Conservation (phyloP, 345 rosid species). For the Populus deltoides region DNA sequence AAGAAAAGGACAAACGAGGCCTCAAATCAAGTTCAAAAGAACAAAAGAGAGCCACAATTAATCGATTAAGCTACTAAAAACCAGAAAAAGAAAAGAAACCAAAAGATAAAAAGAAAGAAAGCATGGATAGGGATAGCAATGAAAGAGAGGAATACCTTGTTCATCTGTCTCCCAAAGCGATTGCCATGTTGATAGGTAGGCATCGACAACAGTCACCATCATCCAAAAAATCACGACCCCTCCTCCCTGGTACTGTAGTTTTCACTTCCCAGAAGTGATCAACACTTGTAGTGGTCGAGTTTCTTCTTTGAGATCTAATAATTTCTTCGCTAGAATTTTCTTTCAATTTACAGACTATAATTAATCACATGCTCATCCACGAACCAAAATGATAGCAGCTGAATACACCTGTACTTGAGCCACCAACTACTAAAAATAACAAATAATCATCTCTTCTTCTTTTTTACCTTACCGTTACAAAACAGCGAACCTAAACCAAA, state of each 20-base stretch:
- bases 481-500: slow-evolving; percentile 71
- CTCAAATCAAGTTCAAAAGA: slow-evolving; percentile 9
- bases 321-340: slow-evolving; percentile 8
- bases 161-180: slow-evolving; percentile 40
- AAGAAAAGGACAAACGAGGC: slow-evolving; percentile 5
- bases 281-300: neutral
- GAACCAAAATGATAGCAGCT: slow-evolving; percentile 27
- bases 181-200: slow-evolving; percentile 28
- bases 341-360: slow-evolving; percentile 34
- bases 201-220: slow-evolving; percentile 16
- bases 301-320: slow-evolving; percentile 19
- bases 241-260: neutral
- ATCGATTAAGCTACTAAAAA: neutral
- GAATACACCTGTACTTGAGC: slow-evolving; percentile 43
- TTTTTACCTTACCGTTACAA: slow-evolving; percentile 66
- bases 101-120: slow-evolving; percentile 9
- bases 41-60: slow-evolving; percentile 21
- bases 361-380: slow-evolving; percentile 42
- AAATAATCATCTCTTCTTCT: slow-evolving; percentile 47
- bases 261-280: slow-evolving; percentile 1
- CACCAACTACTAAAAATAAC: neutral
- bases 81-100: neutral
- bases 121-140: neutral
- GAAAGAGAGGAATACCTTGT: slow-evolving; percentile 22
- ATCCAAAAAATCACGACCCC: neutral